Conservation (phyloP, 2,329 filamentous ascomycete genomes). For the Elsinoe necatrix region DNA sequence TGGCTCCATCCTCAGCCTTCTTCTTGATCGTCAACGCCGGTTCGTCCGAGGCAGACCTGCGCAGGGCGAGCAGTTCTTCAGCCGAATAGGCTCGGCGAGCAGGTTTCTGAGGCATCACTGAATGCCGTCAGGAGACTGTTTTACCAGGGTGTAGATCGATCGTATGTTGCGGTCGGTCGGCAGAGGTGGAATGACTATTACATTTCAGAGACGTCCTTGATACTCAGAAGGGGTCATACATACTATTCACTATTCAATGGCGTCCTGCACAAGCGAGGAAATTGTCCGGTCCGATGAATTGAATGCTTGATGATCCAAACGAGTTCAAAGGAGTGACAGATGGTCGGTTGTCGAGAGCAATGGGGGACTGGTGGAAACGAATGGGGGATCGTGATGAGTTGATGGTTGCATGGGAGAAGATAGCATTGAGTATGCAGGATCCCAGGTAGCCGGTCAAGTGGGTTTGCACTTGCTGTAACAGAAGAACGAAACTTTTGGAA, state of each 20-base stretch:
- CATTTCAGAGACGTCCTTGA: background rate
- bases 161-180: background rate
- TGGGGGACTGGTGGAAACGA: slow-evolving; percentile 6
- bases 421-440: background rate
- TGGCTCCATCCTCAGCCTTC: slow-evolving; percentile 30
- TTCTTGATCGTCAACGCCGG: slow-evolving; percentile 30
- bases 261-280: slow-evolving; percentile 6
- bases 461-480: background rate
- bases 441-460: background rate
- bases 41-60: slow-evolving; percentile 28
- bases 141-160: slow-evolving; percentile 4
- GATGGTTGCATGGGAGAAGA: background rate
- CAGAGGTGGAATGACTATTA: slow-evolving; percentile 13
- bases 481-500: background rate
- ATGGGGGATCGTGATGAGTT: slow-evolving; percentile 3
- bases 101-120: slow-evolving; percentile 19
- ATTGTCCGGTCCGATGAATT: slow-evolving; percentile 15
- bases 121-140: slow-evolving; percentile 12
- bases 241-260: slow-evolving; percentile 15
- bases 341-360: slow-evolving; percentile 14
- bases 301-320: slow-evolving; percentile 13
- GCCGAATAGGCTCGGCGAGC: slow-evolving; percentile 32
- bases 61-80: slow-evolving; percentile 30
- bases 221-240: background rate
- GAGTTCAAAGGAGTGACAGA: slow-evolving; percentile 15